Base-by-base conservation (phyloP, 2,329 filamentous ascomycete species). In the Fusarium verrucosum region DNA sequence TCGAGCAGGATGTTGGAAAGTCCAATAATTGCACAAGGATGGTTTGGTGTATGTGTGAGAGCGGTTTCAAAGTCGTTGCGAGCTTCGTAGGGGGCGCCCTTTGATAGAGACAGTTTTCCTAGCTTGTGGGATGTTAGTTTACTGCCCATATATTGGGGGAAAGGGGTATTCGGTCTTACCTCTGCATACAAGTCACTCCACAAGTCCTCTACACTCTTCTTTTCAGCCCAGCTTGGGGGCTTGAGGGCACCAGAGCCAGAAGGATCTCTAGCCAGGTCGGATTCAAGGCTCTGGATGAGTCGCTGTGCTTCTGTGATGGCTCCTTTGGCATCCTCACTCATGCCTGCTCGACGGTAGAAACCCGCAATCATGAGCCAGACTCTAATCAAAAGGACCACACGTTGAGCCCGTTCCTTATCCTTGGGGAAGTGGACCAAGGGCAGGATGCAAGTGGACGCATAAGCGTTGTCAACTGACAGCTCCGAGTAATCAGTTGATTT, bases 341-440 rank as follows among this genome's bases (percentile, higher is more conserved):
- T 87, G 10, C 85, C 86, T 9, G 94, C 92, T 50, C 92, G 87
- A 25, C 92, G 87, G 74, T 98, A 99, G 65, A 98, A 89, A 0
- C 90, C 90, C 3, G 92, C 90, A 61, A 97, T 92, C 73, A 95
- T 90, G 10, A 97, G 82, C 95, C 95, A 99, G 28, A 97, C 88
- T 66, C 89, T 90, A 19, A 93, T 81, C 16, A 99, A 75, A 11
- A 87, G 80, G 8, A 79, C 78, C 28, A 77, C 80, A 40, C 84
- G 81, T 50, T 83, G 82, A 26, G 79, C 78, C 65, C 78, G 80
- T 62, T 83, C 79, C 66, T 84, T 83, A 10, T 83, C 83, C 65
- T 82, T 83, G 9, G 85, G 76, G 52, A 88, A 86, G 32, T 85
- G 81, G 17, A 87, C 77, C 16, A 81, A 69, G 1, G 85, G 85